Base-by-base conservation (phyloP, 192 early-diverging fungal genomes). In the Spizellomyces punctatus region DNA sequence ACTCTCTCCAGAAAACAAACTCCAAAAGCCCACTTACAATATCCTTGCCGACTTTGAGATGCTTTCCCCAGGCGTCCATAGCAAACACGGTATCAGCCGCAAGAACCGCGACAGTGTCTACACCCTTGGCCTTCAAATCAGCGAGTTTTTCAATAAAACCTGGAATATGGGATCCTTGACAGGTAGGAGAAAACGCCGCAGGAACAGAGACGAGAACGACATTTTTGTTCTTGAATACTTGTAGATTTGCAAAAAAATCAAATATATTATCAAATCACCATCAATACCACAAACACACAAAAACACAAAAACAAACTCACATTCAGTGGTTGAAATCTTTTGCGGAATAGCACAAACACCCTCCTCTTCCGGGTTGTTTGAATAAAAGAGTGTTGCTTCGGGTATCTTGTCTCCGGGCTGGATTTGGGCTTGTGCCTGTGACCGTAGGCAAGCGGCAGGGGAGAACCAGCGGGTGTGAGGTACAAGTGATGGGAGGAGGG, bases 181-280 rank as follows among this genome's bases (percentile, higher is more conserved):
- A 93, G 41, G 86, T 85, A 4, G 91, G 90, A 16, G 89, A 89
- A 70, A 89, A 88, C 10, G 85, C 83, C 44, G 86, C 88, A 50
- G 89, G 89, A 6, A 90, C 86, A 58, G 84, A 80, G 79, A 91
- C 89, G 75, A 91, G 78, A 63, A 91, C 82, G 42, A 82, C 86
- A 69, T 83, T 87, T 76, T 87, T 89, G 63, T 81, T 81, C 76
- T 85, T 85, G 64, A 89, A 79, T 5, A 84, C 76, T 48, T 16
- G 14, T n/a, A 0, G 52, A 55, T n/a, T 55, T 16, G 19, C 19
- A 19, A 19, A 19, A n/a, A 12, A 10, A 52, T 12, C n/a, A 10
- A 52, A n/a, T n/a, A n/a, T n/a, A n/a, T n/a, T n/a, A n/a, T n/a
- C n/a, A n/a, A 60, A 60, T 17, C 50, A 10, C 10, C n/a, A 19